Percentiles rank a stretch among this genome's conserved stretches.
phyloP scores from a whole-genome alignment of 129 eudicot genomes.

The Heracleum sosnowskyi region DNA sequence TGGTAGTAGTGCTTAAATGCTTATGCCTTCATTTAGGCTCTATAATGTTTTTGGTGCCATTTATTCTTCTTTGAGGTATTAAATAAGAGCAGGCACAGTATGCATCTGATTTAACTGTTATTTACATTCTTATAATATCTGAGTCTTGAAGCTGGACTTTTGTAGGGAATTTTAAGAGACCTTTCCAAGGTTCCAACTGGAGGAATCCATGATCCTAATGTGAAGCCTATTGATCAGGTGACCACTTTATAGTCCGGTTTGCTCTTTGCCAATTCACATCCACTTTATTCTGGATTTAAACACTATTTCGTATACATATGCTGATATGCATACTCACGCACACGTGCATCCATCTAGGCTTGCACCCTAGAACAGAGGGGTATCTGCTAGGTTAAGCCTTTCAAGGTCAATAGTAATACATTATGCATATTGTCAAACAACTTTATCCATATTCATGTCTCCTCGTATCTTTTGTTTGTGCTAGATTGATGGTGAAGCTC shows the following conservation, averaged over 20 bases:
- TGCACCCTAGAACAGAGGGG: neutral
- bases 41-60: neutral
- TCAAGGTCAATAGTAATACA: neutral
- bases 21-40: neutral
- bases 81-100: neutral
- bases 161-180: conserved; percentile 76
- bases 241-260: neutral
- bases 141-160: conserved; percentile 2
- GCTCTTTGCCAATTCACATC: neutral
- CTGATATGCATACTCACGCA: neutral
- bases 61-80: neutral
- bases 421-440: neutral
- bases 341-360: neutral
- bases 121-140: neutral
- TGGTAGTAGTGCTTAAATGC: neutral
- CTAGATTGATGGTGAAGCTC: conserved; percentile 53
- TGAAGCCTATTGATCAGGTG: conserved; percentile 50
- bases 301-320: neutral
- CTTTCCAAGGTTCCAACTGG: conserved; percentile 55
- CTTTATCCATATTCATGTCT: neutral
- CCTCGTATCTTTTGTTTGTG: neutral
- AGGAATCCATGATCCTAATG: conserved; percentile 39
- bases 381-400: neutral
- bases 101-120: neutral
- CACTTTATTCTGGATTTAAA: neutral